Percentiles rank a stretch among this genome's conserved stretches.
Conservation (phyloP, 176 grass and related monocot species). For the Triticum turgidum region DNA sequence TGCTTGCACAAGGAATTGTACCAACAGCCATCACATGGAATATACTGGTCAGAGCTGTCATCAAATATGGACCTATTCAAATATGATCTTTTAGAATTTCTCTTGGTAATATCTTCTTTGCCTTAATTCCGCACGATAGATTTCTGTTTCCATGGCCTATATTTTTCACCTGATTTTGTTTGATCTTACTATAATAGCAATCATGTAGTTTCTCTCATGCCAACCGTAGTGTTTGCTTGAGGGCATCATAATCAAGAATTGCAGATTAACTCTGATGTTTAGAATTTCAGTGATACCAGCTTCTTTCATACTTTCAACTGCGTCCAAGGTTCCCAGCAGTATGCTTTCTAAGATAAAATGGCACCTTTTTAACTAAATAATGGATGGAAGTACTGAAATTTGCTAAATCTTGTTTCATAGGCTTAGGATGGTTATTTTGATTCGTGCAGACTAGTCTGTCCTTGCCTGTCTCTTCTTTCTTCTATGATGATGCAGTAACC, state of each 20-base stretch:
- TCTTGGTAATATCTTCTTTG: constrained; percentile 27
- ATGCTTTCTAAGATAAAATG: constrained; percentile 29
- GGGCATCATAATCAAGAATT: neutral
- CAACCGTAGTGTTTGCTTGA: neutral
- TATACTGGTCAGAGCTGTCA: constrained; percentile 83
- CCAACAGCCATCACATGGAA: constrained; percentile 90
- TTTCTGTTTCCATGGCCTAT: neutral
- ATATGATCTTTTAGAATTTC: constrained; percentile 36
- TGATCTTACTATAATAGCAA: neutral
- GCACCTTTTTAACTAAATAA: neutral
- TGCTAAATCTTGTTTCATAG: neutral
- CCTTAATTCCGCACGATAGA: constrained; percentile 9
- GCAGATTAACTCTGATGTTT: neutral
- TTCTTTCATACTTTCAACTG: neutral
- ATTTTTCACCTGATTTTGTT: constrained; percentile 2
- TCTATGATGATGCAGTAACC: neutral
- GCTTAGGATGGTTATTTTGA: neutral
- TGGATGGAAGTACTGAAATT: neutral
- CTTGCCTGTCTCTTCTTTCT: neutral
- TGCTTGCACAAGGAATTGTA: constrained; percentile 54
- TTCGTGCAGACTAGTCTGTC: neutral
- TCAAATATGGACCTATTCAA: constrained; percentile 51
- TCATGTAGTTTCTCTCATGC: constrained; percentile 4
- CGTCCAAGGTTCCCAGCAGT: neutral
- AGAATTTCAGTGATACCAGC: neutral